Percentiles rank a stretch among this genome's conserved stretches.
phyloP scores from a whole-genome alignment of 148 eudicot species.

The Vaccinium corymbosum region DNA sequence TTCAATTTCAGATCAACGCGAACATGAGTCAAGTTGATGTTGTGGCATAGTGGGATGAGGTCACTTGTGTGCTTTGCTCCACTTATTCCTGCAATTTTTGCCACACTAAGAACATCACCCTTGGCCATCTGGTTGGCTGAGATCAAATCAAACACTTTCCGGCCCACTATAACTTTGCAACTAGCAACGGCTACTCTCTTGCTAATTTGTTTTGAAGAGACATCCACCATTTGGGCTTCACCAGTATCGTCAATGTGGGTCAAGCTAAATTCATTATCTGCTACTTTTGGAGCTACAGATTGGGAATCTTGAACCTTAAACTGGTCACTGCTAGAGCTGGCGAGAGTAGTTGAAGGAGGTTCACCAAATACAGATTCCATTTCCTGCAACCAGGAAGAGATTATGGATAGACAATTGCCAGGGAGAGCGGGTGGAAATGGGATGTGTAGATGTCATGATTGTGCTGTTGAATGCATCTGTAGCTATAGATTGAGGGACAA shows the following conservation, averaged over 20 bases:
- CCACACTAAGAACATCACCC: conserved; percentile 86
- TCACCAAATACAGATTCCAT: conserved; percentile 79
- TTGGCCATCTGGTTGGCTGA: conserved; percentile 79
- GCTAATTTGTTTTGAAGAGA: conserved; percentile 65
- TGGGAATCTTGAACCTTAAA: conserved; percentile 31
- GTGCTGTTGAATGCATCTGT: background rate
- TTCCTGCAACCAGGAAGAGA: conserved; percentile 41
- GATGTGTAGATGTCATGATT: background rate
- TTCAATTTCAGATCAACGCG: conserved; percentile 60
- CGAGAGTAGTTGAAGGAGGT: conserved; percentile 47
- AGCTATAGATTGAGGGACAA: background rate
- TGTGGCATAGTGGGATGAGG: conserved; percentile 91
- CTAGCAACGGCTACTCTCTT: conserved; percentile 82
- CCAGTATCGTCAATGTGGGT: conserved; percentile 68
- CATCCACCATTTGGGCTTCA: conserved; percentile 94
- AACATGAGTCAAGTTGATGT: conserved; percentile 65
- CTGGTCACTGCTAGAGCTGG: conserved; percentile 37
- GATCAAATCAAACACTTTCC: conserved; percentile 69
- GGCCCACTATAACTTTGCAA: conserved; percentile 77
- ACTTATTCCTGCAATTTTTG: conserved; percentile 74
- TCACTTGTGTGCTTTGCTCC: conserved; percentile 88
- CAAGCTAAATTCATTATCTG: conserved; percentile 25
- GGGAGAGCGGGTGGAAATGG: background rate
- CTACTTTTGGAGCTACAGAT: conserved; percentile 20
- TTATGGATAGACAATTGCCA: background rate